Base-by-base conservation (phyloP, 306 rosid genomes). In the Dicorynia guianensis region DNA sequence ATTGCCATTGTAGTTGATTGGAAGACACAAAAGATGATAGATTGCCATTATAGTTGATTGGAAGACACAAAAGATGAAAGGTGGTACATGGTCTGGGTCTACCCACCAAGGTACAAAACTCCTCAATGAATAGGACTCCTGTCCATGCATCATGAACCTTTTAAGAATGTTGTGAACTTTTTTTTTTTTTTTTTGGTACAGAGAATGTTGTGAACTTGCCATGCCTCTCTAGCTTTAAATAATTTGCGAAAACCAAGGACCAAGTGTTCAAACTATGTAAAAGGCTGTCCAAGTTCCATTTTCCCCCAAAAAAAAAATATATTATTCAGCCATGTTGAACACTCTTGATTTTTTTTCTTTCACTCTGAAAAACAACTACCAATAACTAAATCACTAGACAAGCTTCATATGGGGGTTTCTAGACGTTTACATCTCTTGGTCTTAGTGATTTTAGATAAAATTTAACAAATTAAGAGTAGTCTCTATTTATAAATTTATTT, bases 231-330 rank as follows among this genome's bases (percentile, higher is more conserved):
- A 25, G 30, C 30, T 33, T 76, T 66, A 17, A 65, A 34, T 11
- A n/a, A 76, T 43, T 50, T 36, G 48, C 17, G 44, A 44, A 67
- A 34, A 9, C 60, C 72, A 33, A 34, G 60, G 36, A 46, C 58
- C 35, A 46, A 18, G 11, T 75, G 13, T 54, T 30, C 39, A 65
- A 65, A 57, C 30, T 66, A 54, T 15, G 65, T 66, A 74, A 76
- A 76, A 42, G 74, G 56, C 13, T 43, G 59, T 65, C 48, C 1
- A 12, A 3, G 80, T 76, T 65, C 40, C 74, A 76, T 55, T 43
- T 76, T 56, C 80, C 80, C 49, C 55, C 66, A 54, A 25, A 25
- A 76, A n/a, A n/a, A n/a, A n/a, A n/a, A n/a, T n/a, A n/a, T n/a
- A 17, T 39, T 66, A 54, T 44, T 54, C 63, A 46, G 44, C 57